phyloP scores from a whole-genome alignment of 257 asterid species.

The Solanum raphanifolium region DNA sequence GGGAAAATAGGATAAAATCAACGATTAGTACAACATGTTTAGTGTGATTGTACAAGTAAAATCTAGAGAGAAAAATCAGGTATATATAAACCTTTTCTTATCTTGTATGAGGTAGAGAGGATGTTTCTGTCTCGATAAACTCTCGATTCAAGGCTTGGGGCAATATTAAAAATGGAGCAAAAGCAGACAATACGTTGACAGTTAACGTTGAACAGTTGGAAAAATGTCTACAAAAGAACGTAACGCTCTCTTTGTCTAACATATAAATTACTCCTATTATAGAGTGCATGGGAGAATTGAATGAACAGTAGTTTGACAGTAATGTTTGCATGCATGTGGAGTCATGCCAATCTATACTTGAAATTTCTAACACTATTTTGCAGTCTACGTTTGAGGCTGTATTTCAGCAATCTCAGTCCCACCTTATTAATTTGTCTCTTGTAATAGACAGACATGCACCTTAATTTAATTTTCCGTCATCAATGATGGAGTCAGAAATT shows the following conservation, averaged over 20 bases:
- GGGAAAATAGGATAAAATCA: too few relatives aligned
- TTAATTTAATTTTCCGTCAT: neutral
- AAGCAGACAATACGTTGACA: neutral
- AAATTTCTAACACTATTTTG: neutral
- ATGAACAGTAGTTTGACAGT: slow-evolving; percentile 16
- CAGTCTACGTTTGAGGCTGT: neutral
- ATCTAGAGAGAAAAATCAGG: neutral
- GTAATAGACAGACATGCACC: neutral
- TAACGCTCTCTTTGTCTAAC: neutral
- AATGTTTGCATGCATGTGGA: slow-evolving; percentile 23
- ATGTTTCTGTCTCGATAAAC: too few relatives aligned
- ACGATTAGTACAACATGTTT: too few relatives aligned
- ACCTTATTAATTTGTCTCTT: neutral
- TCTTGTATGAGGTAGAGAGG: neutral
- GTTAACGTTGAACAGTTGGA: neutral
- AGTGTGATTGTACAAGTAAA: neutral
- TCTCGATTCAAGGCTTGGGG: too few relatives aligned
- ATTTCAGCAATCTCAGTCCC: neutral
- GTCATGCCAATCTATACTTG: slow-evolving; percentile 28
- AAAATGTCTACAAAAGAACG: too few relatives aligned
- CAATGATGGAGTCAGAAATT: too few relatives aligned
- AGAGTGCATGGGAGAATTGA: neutral
- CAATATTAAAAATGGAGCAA: neutral
- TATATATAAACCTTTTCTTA: too few relatives aligned
- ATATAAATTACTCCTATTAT: too few relatives aligned